A percentile compares a stretch with the other conserved stretches of the same genome.
Evolutionary conservation across 2,329 filamentous ascomycete genomes (phyloP).

Genomic region (Pestalotiopsis sp.): DNA sequence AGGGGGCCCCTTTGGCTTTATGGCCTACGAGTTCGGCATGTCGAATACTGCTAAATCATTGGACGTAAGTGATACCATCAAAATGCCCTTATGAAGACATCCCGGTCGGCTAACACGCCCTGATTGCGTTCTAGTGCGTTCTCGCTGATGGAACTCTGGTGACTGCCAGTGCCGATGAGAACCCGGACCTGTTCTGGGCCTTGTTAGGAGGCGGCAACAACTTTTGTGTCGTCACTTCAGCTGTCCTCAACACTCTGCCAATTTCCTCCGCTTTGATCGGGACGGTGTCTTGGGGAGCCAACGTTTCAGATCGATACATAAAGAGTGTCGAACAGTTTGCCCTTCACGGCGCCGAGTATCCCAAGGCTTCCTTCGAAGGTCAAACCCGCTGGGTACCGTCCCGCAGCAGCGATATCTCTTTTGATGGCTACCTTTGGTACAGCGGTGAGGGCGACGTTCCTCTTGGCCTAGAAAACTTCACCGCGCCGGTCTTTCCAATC

Average conservation of each 20-base stretch:
- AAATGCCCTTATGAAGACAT: neutral
- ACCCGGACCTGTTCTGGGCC: neutral
- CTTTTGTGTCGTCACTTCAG: neutral
- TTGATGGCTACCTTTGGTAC: neutral
- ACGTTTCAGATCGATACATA: neutral
- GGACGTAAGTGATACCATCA: neutral
- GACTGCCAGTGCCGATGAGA: neutral
- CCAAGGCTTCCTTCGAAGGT: neutral
- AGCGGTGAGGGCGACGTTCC: neutral
- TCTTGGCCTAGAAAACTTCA: neutral
- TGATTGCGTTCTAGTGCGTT: neutral
- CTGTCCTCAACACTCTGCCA: neutral
- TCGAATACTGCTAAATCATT: neutral
- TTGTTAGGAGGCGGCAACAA: neutral
- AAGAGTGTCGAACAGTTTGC: neutral
- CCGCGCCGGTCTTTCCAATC: neutral
- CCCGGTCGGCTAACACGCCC: neutral
- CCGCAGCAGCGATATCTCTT: neutral
- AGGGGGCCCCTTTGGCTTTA: neutral
- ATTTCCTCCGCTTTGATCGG: neutral
- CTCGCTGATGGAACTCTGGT: neutral
- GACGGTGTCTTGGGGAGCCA: neutral
- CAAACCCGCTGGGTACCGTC: neutral
- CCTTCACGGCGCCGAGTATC: neutral
- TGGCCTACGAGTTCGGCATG: neutral